phyloP scores from a whole-genome alignment of 2,329 filamentous ascomycete genomes.

The Clonostachys solani region DNA sequence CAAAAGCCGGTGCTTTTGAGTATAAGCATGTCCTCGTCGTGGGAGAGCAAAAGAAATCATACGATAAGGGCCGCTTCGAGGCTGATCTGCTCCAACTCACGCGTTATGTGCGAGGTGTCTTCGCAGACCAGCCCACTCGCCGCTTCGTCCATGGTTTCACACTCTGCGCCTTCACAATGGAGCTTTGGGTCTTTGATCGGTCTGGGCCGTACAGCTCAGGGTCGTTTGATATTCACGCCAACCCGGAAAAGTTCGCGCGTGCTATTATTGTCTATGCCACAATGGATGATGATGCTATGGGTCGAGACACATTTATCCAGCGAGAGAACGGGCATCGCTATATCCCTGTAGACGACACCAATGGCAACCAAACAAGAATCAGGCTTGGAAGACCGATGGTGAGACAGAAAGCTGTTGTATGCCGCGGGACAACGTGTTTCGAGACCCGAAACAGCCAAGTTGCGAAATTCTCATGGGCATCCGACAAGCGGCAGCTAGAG shows the following conservation, averaged over 20 bases:
- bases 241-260: conserved; percentile 2
- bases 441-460: conserved; percentile 2
- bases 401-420: conserved; percentile 7
- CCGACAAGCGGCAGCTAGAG: conserved; percentile 4
- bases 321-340: neutral
- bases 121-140: conserved; percentile 11
- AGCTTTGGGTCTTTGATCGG: conserved; percentile 14
- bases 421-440: conserved; percentile 9
- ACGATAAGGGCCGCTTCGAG: conserved; percentile 7
- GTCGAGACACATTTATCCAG: conserved; percentile 4
- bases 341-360: neutral
- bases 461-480: conserved; percentile 10
- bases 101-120: conserved; percentile 7
- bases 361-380: conserved; percentile 3
- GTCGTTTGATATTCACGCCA: neutral
- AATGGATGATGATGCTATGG: conserved; percentile 5
- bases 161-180: conserved; percentile 6
- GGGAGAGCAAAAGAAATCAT: conserved; percentile 10
- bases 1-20: neutral
- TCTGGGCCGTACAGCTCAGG: conserved; percentile 10
- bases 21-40: conserved; percentile 12
- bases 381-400: conserved; percentile 5
- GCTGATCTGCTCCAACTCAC: conserved; percentile 8
- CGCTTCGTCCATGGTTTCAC: conserved; percentile 9
- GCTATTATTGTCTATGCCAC: conserved; percentile 6